Conservation (phyloP, 257 asterid species). For the Primulina eburnea region DNA sequence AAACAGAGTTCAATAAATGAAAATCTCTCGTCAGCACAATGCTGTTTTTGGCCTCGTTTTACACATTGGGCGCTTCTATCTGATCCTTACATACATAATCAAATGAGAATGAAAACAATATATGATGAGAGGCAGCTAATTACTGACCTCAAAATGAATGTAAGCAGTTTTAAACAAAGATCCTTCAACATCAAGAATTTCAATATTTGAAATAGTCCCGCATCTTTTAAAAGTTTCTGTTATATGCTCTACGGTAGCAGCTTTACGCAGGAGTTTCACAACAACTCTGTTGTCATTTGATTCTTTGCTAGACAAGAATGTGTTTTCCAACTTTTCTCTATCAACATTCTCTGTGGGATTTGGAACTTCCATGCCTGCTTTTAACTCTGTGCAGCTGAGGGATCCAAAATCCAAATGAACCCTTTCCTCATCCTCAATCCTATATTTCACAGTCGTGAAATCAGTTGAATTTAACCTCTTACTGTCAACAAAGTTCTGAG, state of each 20-base stretch:
- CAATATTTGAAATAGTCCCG: slow-evolving; percentile 43
- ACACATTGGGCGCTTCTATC: not conserved
- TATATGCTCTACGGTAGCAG: not conserved
- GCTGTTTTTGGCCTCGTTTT: not conserved
- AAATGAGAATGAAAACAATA: slow-evolving; percentile 9
- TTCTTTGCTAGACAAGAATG: slow-evolving; percentile 19
- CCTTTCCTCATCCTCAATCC: slow-evolving; percentile 22
- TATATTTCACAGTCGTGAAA: too few species aligned
- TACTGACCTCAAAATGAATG: slow-evolving; percentile 49
- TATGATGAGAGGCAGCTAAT: slow-evolving; percentile 15
- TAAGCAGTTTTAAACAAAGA: slow-evolving; percentile 32
- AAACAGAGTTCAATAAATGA: slow-evolving; percentile 15
- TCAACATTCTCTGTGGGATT: slow-evolving; percentile 25
- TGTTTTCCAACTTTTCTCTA: slow-evolving; percentile 20
- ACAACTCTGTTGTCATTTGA: slow-evolving; percentile 35
- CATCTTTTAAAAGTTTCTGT: slow-evolving; percentile 16
- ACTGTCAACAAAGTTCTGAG: too few species aligned
- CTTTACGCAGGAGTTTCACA: slow-evolving; percentile 34
- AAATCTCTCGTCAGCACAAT: slow-evolving; percentile 5
- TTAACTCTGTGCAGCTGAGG: slow-evolving; percentile 18
- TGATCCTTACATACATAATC: not conserved
- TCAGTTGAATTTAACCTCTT: too few species aligned
- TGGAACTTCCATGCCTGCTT: slow-evolving; percentile 18
- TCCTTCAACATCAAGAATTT: slow-evolving; percentile 22
- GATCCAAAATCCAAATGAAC: slow-evolving; percentile 13